Conservation (phyloP, 176 grass and related monocot species). For the Hsuehochloa calcarea region DNA sequence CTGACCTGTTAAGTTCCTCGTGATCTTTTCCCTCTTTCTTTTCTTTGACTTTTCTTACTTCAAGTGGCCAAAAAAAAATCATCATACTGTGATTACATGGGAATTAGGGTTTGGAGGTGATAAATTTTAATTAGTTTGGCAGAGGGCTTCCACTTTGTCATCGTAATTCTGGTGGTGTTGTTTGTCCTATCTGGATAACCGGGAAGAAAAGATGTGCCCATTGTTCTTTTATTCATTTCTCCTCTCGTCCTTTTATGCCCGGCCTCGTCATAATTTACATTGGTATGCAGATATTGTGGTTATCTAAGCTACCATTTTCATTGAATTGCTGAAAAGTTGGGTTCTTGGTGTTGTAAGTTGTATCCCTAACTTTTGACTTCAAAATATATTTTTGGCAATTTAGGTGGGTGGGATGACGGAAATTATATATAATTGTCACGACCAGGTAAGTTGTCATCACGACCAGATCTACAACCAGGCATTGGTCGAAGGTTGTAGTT, state of each 20-base stretch:
- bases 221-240: background rate
- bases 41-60: constrained; percentile 24
- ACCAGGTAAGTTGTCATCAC: no score
- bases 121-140: constrained; percentile 2
- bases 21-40: background rate
- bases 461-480: no score
- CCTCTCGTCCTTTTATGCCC: background rate
- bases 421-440: background rate
- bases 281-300: background rate
- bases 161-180: constrained; percentile 1
- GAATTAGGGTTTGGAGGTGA: background rate
- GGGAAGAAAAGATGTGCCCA: background rate
- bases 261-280: background rate
- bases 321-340: constrained; percentile 32
- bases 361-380: constrained; percentile 28
- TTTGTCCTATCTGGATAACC: constrained; percentile 32
- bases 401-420: background rate
- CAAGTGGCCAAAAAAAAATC: background rate
- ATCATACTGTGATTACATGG: background rate
- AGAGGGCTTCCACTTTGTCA: background rate
- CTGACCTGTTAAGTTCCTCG: background rate
- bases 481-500: no score
- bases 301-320: constrained; percentile 10
- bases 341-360: constrained; percentile 29
- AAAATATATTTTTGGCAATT: background rate